A percentile compares a stretch with the other conserved stretches of the same genome.
Evolutionary conservation across 306 rosid species (phyloP).

Genomic region (Cucurbita ficifolia): DNA sequence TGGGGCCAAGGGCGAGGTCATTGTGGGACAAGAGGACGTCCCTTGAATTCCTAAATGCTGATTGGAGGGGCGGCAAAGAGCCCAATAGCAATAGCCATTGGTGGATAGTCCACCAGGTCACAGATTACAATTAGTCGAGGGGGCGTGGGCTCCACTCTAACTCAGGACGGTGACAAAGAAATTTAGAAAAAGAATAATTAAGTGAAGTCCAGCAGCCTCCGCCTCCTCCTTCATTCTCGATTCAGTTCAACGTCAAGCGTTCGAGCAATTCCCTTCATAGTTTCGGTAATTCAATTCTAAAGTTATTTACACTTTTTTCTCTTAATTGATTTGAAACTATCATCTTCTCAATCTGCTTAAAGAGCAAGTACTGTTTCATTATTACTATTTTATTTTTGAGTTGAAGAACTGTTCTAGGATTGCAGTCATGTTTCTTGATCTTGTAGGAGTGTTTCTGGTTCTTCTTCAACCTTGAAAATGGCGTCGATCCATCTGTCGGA

Average conservation of each 20-base stretch:
- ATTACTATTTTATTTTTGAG: background rate
- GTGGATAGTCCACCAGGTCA: slow-evolving; percentile 12
- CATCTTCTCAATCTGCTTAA: background rate
- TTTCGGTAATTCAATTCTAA: background rate
- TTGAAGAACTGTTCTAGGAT: background rate
- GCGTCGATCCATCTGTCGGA: slow-evolving; percentile 38
- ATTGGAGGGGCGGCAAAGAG: slow-evolving; percentile 7
- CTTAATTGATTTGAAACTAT: background rate
- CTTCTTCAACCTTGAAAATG: slow-evolving; percentile 18
- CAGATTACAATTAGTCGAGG: background rate
- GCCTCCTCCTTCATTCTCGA: background rate
- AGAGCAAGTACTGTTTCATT: background rate
- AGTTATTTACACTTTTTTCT: background rate
- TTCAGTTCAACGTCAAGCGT: background rate
- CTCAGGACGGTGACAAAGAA: background rate
- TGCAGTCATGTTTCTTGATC: background rate
- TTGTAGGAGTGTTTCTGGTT: background rate
- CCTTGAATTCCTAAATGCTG: no score
- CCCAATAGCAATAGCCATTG: background rate
- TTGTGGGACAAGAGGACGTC: no score
- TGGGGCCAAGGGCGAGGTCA: background rate
- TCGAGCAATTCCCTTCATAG: background rate
- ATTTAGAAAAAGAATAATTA: no score
- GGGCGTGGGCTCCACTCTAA: background rate
- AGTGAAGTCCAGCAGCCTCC: background rate